phyloP scores from a whole-genome alignment of 371 early-diverging fungal species.

The Globomyces sp. region DNA sequence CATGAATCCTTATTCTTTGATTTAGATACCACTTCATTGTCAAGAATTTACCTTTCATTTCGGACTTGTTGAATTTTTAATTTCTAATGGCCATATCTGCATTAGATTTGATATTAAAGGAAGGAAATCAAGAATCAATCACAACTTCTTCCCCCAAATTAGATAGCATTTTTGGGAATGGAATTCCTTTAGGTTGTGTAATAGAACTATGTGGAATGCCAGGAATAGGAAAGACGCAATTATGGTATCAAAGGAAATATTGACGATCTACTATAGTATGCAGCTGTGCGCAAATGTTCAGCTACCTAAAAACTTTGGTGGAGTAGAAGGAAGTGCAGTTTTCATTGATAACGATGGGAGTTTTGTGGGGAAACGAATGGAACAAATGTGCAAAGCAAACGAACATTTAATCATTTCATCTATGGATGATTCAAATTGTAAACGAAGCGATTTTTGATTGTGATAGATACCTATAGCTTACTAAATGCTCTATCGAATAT shows the following conservation, averaged over 20 bases:
- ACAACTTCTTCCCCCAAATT: not conserved
- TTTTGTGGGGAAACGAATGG: slow-evolving; percentile 6
- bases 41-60: too few relatives aligned
- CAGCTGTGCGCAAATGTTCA: slow-evolving; percentile 17
- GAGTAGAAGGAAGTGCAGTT: slow-evolving; percentile 12
- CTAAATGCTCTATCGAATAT: not conserved
- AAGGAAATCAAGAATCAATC: not conserved
- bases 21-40: too few relatives aligned
- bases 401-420: not conserved
- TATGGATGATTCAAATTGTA: not conserved
- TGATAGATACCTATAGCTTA: too few relatives aligned
- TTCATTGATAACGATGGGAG: slow-evolving; percentile 18
- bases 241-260: not conserved
- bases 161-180: not conserved
- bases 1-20: too few relatives aligned
- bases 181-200: slow-evolving; percentile 1
- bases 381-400: not conserved
- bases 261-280: not conserved
- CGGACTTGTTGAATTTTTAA: too few relatives aligned
- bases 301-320: slow-evolving; percentile 5
- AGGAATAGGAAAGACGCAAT: slow-evolving; percentile 19
- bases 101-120: too few relatives aligned
- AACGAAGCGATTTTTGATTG: not conserved
- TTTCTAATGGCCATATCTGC: too few relatives aligned
- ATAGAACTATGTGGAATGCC: slow-evolving; percentile 10